Evolutionary conservation across 2,329 filamentous ascomycete genomes (phyloP).

Genomic region (Amesomyces nigricolor): DNA sequence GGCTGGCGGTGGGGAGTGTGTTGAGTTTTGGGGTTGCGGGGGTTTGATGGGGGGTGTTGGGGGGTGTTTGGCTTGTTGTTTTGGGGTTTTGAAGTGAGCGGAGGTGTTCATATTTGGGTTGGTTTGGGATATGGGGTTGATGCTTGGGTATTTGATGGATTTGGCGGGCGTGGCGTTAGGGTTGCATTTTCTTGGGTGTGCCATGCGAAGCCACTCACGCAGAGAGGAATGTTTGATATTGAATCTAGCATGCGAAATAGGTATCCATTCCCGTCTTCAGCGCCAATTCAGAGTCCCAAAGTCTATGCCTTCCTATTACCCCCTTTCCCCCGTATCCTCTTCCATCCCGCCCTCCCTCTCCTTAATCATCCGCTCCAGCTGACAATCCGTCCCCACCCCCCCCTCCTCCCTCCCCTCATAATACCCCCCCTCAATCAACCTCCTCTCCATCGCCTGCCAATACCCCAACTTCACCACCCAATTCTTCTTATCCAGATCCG

Average conservation of each 20-base stretch:
- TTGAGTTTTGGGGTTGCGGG: slow-evolving; percentile 72
- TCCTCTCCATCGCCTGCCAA: slow-evolving; percentile 60
- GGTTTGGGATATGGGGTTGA: no score
- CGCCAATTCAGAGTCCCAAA: no score
- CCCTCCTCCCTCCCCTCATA: slow-evolving; percentile 41
- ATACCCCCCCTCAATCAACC: slow-evolving; percentile 62
- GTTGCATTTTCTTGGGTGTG: no score
- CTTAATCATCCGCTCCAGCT: slow-evolving; percentile 16
- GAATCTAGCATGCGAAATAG: no score
- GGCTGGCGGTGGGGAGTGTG: slow-evolving; percentile 78
- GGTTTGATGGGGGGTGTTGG: slow-evolving; percentile 25
- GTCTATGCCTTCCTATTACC: neutral
- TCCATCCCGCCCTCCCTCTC: neutral
- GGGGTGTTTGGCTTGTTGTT: neutral
- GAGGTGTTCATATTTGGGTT: neutral
- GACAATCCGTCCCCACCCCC: slow-evolving; percentile 25
- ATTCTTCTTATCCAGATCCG: slow-evolving; percentile 74
- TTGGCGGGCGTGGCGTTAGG: no score
- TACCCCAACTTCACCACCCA: slow-evolving; percentile 59
- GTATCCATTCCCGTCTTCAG: no score
- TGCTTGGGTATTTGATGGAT: no score
- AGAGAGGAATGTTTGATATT: no score
- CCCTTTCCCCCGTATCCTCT: neutral
- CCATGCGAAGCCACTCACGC: no score
- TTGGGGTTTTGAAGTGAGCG: neutral